Evolutionary conservation across 1,284 basidiomycete species (phyloP).

Genomic region (Cutaneotrichosporon spelunceum): DNA sequence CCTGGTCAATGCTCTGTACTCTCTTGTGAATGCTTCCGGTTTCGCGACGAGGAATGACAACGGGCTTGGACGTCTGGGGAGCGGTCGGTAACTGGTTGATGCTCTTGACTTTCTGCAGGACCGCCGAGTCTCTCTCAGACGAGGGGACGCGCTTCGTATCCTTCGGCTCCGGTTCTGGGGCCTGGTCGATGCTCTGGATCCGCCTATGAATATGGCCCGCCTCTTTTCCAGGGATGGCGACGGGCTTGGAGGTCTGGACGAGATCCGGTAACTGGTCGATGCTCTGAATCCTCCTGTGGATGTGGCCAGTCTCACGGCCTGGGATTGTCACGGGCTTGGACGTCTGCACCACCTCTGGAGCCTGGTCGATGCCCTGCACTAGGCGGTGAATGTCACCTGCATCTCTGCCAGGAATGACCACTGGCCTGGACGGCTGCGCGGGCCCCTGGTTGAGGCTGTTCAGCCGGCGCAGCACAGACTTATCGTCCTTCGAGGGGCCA

Average conservation of each 20-base stretch:
- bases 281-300: constrained; percentile 6
- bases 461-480: constrained; percentile 1
- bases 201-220: not conserved
- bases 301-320: constrained; percentile 2
- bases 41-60: not conserved
- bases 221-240: not conserved
- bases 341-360: constrained; percentile 1
- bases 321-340: constrained; percentile 2
- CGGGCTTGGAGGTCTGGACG: not conserved
- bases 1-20: constrained; percentile 4
- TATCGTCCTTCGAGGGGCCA: constrained; percentile 4
- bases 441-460: not conserved
- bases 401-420: constrained; percentile 2
- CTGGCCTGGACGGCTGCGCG: constrained; percentile 3
- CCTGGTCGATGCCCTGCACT: not conserved
- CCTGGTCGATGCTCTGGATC: constrained; percentile 1
- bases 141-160: not conserved
- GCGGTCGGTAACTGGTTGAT: not conserved
- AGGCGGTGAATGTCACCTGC: not conserved
- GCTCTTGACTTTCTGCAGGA: constrained; percentile 22
- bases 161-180: not conserved
- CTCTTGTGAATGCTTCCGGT: constrained; percentile 1
- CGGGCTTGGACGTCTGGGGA: constrained; percentile 3
- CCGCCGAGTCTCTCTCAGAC: not conserved
- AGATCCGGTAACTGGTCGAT: constrained; percentile 3